Evolutionary conservation across 495 filamentous ascomycete genomes (phyloP).

Genomic region (Podospora fimiseda): DNA sequence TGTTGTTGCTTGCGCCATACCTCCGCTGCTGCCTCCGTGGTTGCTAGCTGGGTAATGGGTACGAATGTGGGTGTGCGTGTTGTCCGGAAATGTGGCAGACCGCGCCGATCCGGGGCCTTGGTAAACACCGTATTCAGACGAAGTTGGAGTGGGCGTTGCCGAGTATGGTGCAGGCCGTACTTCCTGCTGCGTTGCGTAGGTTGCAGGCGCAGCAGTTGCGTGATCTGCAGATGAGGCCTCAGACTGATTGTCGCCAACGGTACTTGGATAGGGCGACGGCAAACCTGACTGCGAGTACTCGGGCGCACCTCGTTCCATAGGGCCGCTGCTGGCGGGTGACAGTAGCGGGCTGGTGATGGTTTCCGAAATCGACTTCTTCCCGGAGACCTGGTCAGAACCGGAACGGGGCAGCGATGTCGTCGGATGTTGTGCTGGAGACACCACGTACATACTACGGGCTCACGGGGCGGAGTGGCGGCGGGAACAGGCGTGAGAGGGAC

Average conservation of each 20-base stretch:
- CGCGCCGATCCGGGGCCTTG: constrained; percentile 72
- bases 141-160: constrained; percentile 74
- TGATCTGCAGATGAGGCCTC: constrained; percentile 80
- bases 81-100: constrained; percentile 74
- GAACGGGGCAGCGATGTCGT: constrained; percentile 20
- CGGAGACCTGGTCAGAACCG: constrained; percentile 25
- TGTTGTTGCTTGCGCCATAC: constrained; percentile 90
- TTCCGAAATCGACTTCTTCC: constrained; percentile 24
- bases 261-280: constrained; percentile 72
- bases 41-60: constrained; percentile 67
- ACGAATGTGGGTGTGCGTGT: constrained; percentile 61
- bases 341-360: constrained; percentile 30
- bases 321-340: constrained; percentile 38
- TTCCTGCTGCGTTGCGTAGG: constrained; percentile 68
- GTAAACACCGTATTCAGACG: constrained; percentile 72
- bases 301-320: constrained; percentile 85
- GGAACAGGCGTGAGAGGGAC: neutral
- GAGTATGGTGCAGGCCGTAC: constrained; percentile 64
- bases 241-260: constrained; percentile 65
- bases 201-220: constrained; percentile 78
- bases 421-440: constrained; percentile 27
- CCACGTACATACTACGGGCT: constrained; percentile 41
- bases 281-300: constrained; percentile 99
- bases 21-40: constrained; percentile 68
- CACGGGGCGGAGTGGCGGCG: constrained; percentile 12